phyloP scores from a whole-genome alignment of 1,139 yeast genomes.

The Citeromyces siamensis region DNA sequence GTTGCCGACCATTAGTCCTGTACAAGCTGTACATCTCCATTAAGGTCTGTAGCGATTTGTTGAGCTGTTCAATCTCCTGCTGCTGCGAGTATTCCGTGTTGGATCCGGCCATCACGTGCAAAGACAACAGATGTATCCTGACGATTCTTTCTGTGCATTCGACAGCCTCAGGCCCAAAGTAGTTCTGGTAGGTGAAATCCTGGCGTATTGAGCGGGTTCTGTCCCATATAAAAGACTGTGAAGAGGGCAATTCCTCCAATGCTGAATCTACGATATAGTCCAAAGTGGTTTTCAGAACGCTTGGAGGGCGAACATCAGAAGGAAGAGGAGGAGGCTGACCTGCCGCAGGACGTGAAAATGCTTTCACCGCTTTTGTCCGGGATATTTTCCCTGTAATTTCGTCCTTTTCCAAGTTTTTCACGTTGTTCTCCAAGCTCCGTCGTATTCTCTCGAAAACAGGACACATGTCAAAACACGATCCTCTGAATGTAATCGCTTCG shows the following conservation, averaged over 20 bases:
- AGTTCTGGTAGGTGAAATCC: constrained; percentile 93
- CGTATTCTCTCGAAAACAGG: constrained; percentile 88
- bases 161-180: constrained; percentile 86
- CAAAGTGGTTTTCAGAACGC: constrained; percentile 49
- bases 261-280: constrained; percentile 57
- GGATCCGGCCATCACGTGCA: constrained; percentile 84
- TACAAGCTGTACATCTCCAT: constrained; percentile 82
- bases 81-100: constrained; percentile 72
- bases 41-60: constrained; percentile 82
- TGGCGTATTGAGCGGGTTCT: constrained; percentile 96
- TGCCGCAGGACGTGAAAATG: constrained; percentile 84
- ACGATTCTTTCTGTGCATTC: constrained; percentile 91
- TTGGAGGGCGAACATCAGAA: constrained; percentile 94
- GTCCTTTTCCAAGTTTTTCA: constrained; percentile 67
- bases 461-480: constrained; percentile 91
- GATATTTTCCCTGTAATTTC: constrained; percentile 52
- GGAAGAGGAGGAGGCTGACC: constrained; percentile 98
- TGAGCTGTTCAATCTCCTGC: constrained; percentile 90
- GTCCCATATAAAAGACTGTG: constrained; percentile 96
- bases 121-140: constrained; percentile 68
- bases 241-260: constrained; percentile 58
- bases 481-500: constrained; percentile 81
- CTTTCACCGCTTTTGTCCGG: constrained; percentile 62
- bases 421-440: constrained; percentile 81
- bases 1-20: constrained; percentile 47